Conservation (phyloP, 768 basidiomycete species). For the Mycena filopes region DNA sequence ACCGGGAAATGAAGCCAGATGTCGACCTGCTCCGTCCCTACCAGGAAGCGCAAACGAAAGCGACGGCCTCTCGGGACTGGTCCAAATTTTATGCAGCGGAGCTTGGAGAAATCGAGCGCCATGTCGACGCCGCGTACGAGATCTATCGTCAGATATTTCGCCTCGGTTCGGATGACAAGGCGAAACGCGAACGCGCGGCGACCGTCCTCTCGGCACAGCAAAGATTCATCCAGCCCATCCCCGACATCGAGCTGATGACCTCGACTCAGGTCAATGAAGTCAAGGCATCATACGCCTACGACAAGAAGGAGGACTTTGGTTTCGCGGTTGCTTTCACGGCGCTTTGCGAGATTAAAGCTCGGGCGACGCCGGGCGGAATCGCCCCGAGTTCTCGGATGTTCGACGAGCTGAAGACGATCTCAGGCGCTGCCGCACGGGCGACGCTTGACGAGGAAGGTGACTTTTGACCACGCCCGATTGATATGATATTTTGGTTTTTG, state of each 20-base stretch:
- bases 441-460: constrained; percentile 15
- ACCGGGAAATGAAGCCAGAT: constrained; percentile 37
- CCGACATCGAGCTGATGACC: constrained; percentile 37
- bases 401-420: constrained; percentile 52
- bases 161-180: constrained; percentile 24
- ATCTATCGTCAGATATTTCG: constrained; percentile 18
- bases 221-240: constrained; percentile 43
- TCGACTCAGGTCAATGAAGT: constrained; percentile 48
- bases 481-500: not conserved
- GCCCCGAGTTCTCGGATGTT: constrained; percentile 48
- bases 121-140: constrained; percentile 45
- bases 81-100: constrained; percentile 40
- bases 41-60: constrained; percentile 34
- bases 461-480: not conserved
- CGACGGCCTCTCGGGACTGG: constrained; percentile 11
- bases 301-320: constrained; percentile 48
- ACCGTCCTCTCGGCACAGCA: constrained; percentile 38
- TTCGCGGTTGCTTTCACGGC: constrained; percentile 65
- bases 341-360: constrained; percentile 67
- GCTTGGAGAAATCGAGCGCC: constrained; percentile 48
- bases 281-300: constrained; percentile 70
- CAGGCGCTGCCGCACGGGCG: constrained; percentile 24
- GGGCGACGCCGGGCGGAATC: constrained; percentile 46
- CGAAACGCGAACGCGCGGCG: constrained; percentile 40
- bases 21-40: constrained; percentile 54